phyloP scores from a whole-genome alignment of 2,329 filamentous ascomycete genomes.

The Cladosporium sp. region DNA sequence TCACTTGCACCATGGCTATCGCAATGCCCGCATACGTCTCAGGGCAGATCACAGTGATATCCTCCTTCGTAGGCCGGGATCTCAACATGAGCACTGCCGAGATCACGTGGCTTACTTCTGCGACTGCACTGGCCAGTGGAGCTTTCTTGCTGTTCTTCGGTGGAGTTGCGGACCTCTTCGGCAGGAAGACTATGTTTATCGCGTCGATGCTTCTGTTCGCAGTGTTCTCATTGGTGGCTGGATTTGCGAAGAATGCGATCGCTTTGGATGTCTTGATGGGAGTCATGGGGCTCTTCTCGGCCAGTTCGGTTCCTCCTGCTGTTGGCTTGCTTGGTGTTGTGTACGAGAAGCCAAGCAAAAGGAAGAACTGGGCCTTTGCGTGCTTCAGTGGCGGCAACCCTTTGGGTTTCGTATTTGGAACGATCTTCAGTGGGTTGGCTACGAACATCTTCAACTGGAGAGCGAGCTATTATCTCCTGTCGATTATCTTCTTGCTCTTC shows the following conservation, averaged over 20 bases:
- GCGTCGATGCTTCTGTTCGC: conserved; percentile 57
- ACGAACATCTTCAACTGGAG: conserved; percentile 61
- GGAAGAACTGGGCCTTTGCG: conserved; percentile 64
- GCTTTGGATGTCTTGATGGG: conserved; percentile 61
- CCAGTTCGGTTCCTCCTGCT: conserved; percentile 60
- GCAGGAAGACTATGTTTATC: conserved; percentile 55
- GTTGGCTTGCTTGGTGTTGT: conserved; percentile 61
- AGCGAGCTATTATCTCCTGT: conserved; percentile 57
- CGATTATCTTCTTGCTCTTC: conserved; percentile 61
- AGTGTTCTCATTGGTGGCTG: conserved; percentile 53
- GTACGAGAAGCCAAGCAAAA: conserved; percentile 56
- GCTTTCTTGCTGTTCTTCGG: conserved; percentile 65
- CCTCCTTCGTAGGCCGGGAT: conserved; percentile 56
- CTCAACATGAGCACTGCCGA: conserved; percentile 61
- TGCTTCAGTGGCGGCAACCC: conserved; percentile 59
- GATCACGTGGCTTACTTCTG: conserved; percentile 64
- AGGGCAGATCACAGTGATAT: conserved; percentile 59
- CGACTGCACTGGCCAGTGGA: conserved; percentile 59
- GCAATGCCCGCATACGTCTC: conserved; percentile 58
- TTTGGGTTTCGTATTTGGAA: conserved; percentile 53
- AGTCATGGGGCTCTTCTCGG: conserved; percentile 60
- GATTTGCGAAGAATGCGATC: conserved; percentile 57
- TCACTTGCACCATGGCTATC: conserved; percentile 64
- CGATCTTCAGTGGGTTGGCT: conserved; percentile 60
- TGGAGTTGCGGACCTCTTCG: conserved; percentile 62